Evolutionary conservation across 192 early-diverging fungal genomes (phyloP), one percentile per base, ranked within the genome.

Genomic region (Mycoemilia scoparia): DNA sequence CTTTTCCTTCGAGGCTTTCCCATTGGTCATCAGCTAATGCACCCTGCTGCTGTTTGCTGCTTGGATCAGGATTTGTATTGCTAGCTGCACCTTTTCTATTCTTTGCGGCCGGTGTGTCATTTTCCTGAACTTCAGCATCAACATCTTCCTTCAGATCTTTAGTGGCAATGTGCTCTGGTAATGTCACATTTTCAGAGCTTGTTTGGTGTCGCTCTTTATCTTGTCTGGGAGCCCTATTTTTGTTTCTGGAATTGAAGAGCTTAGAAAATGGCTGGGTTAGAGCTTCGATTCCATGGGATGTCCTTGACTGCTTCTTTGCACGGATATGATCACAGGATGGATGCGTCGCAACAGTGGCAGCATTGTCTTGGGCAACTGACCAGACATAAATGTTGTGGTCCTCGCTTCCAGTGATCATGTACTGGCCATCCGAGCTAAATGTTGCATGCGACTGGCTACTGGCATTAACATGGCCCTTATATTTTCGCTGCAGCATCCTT

Each of bases 371-470:
- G 8, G 56, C 56, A 2, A 40, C 51, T 0, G 57, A 33, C 57
- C 82, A 88, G 21, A 92, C 52, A 45, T 79, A 84, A 3, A 86
- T 61, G 34, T 68, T 55, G 16, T 64, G 49, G 49, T 87, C 78
- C 40, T 92, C 88, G 9, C 76, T 81, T 3, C 81, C 82, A 35
- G 71, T 76, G 21, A 92, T 67, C 19, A 89, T 79, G 41, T 74
- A 86, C 37, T 63, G 45, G 14, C 78, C 80, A 49, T 86, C 76
- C 30, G 73, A 66, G 22, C 77, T 80, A 29, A 79, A 76, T 0
- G 74, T 69, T 15, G 88, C 84, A 32, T 64, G 64, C n/a, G 82
- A 72, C 54, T 77, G 72, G 41, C 72, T 70, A 16, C 59, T 64
- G 9, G 57, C 53, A 29, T 82, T 79, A 20, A 77, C 77, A 7